phyloP scores from a whole-genome alignment of 768 basidiomycete species.

The Xerocomus brunneocitrinus region DNA sequence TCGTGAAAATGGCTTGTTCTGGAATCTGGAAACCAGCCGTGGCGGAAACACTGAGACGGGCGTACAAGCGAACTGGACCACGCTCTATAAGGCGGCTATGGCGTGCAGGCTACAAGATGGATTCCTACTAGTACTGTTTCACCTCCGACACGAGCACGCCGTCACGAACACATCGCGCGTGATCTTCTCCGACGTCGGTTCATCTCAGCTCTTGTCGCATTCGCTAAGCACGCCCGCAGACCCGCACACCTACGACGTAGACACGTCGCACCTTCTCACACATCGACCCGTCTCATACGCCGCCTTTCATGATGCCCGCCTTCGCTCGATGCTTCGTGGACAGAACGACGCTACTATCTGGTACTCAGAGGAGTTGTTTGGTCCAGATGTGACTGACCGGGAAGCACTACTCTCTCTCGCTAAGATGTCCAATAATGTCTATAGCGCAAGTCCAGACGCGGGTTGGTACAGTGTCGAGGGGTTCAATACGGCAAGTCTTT shows the following conservation, averaged over 20 bases:
- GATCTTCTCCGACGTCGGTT: slow-evolving; percentile 52
- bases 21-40: slow-evolving; percentile 35
- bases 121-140: slow-evolving; percentile 34
- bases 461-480: slow-evolving; percentile 71
- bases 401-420: slow-evolving; percentile 72
- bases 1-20: slow-evolving; percentile 55
- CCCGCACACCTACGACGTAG: slow-evolving; percentile 39
- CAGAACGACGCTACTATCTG: slow-evolving; percentile 48
- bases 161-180: slow-evolving; percentile 49
- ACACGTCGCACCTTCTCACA: slow-evolving; percentile 36
- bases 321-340: slow-evolving; percentile 34
- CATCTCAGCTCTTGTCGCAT: slow-evolving; percentile 28
- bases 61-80: no score
- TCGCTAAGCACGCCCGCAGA: slow-evolving; percentile 20
- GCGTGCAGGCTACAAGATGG: no score
- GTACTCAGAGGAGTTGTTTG: slow-evolving; percentile 58
- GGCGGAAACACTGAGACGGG: no score
- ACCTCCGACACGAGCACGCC: slow-evolving; percentile 63
- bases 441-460: slow-evolving; percentile 45
- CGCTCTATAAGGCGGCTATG: no score
- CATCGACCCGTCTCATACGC: slow-evolving; percentile 44
- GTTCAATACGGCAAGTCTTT: slow-evolving; percentile 54
- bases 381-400: slow-evolving; percentile 69
- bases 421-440: slow-evolving; percentile 89
- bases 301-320: slow-evolving; percentile 32